Evolutionary conservation across 129 eudicot genomes (phyloP), one percentile per base, ranked within the genome.

Genomic region (Helianthus tuberosus): DNA sequence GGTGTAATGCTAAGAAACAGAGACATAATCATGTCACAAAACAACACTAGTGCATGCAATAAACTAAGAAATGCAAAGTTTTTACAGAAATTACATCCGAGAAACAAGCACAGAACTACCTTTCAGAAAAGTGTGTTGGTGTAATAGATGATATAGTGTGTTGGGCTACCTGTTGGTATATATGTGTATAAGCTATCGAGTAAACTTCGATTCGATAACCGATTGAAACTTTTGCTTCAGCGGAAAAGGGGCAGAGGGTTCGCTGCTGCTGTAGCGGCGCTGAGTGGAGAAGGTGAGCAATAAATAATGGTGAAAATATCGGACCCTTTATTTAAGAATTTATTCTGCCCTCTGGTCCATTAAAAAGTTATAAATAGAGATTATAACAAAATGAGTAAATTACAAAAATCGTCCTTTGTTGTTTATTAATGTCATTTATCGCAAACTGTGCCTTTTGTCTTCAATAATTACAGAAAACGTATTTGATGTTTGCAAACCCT

Each of bases 1-100:
- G 57, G 13, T 55, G 62, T 6, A 67, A 53, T 2, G 7, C 65
- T 67, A 67, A 41, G 15, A 76, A 67, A 29, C 74, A 67, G 41
- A 66, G 23, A 49, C 61, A 57, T 76, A 57, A 76, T 14, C 35
- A 50, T 60, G 36, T 39, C 8, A 32, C 11, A 61, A 12, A 32
- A 32, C 8, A 61, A 6, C 66, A 14, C 17, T 29, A 14, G 5
- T 32, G 66, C 46, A 61, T 61, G 66, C 44, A 61, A 60, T 41
- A 29, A 29, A 29, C 9, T 11, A 29, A 29, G 10, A 32, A 61
- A 27, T 9, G 3, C 6, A 61, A 13, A 61, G 20, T 13, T 5
- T 6, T 11, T 12, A 1, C 11, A 35, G 17, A 61, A 32, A 61
- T 61, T 32, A 61, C 20, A 61, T 41, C 14, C 11, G 10, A 29